These are phyloP conservation scores for Exobasidium rhododendri DNA, from an alignment of 1,284 basidiomycete genomes.

Conservation along the genomic window DNA sequence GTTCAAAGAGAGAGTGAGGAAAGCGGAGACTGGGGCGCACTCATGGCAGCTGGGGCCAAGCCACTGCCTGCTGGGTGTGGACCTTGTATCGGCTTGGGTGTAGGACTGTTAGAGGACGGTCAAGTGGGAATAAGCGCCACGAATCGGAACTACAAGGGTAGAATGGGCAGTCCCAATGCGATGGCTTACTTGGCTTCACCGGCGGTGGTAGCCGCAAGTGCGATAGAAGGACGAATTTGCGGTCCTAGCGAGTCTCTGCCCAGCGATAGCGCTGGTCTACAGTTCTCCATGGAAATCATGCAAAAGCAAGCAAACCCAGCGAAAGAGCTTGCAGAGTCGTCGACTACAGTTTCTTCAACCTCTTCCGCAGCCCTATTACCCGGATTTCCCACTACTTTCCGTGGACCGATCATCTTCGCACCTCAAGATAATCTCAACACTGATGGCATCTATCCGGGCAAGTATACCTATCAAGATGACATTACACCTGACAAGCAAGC, in stretches of 20 bases:
- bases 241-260: slow-evolving; percentile 65
- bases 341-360: slow-evolving; percentile 18
- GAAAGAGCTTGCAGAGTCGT: slow-evolving; percentile 22
- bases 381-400: slow-evolving; percentile 72
- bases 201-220: slow-evolving; percentile 93
- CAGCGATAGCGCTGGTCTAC: slow-evolving; percentile 59
- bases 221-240: slow-evolving; percentile 84
- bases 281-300: slow-evolving; percentile 56
- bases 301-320: slow-evolving; percentile 23
- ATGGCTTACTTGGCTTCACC: slow-evolving; percentile 93
- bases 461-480: slow-evolving; percentile 99
- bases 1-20: slow-evolving; percentile 87
- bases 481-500: slow-evolving; percentile 92
- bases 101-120: slow-evolving; percentile 87
- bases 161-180: slow-evolving; percentile 94
- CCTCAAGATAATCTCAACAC: slow-evolving; percentile 98
- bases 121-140: slow-evolving; percentile 95
- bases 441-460: slow-evolving; percentile 97
- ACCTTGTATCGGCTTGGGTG: slow-evolving; percentile 93
- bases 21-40: slow-evolving; percentile 80
- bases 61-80: slow-evolving; percentile 92
- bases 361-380: slow-evolving; percentile 28
- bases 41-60: slow-evolving; percentile 83
- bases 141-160: slow-evolving; percentile 97
- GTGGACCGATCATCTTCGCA: slow-evolving; percentile 80